Base-by-base conservation (phyloP, 2,329 filamentous ascomycete genomes). In the Cordyceps javanica region DNA sequence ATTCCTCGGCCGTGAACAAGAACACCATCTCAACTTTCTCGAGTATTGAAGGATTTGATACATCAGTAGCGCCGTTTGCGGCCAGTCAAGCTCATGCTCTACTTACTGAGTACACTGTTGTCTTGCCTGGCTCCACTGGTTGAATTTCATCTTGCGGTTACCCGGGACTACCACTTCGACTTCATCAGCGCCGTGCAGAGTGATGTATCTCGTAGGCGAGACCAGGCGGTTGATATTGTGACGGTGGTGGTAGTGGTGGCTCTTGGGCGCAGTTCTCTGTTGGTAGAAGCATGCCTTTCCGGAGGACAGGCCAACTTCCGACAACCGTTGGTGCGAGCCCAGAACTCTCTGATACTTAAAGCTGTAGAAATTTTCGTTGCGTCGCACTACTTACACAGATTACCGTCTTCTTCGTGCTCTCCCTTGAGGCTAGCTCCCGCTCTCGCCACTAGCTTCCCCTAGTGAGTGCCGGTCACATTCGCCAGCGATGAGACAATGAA, bases 171-270 rank as follows among this genome's bases (percentile, higher is more conserved):
- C 21, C 11, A 25, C 19, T 23, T 11, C 16, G 4, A 21, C 38
- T 53, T 25, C n/a, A 34, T 42, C 36, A 16, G 25, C n/a, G 5
- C n/a, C n/a, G 14, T 5, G 21, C 39, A 36, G 19, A n/a, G n/a
- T n/a, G n/a, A 53, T 44, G 39, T 39, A 54, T 54, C 39, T 36
- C 28, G 21, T 34, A 16, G 34, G 32, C 52, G 32, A 42, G 42
- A 32, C 42, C 6, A 13, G 11, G 42, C 48, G 42, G 52, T 42
- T 55, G 30, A n/a, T n/a, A n/a, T 32, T 55, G 52, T 48, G 52
- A 32, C 52, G 30, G 42, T 28, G 26, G 16, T 44, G n/a, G n/a
- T n/a, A n/a, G n/a, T n/a, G n/a, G n/a, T n/a, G n/a, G n/a, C n/a
- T n/a, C n/a, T n/a, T n/a, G n/a, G n/a, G n/a, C n/a, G n/a, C n/a